These are phyloP conservation scores for Lentinula raphanica DNA, from an alignment of 768 basidiomycete species.

Conservation along the genomic window DNA sequence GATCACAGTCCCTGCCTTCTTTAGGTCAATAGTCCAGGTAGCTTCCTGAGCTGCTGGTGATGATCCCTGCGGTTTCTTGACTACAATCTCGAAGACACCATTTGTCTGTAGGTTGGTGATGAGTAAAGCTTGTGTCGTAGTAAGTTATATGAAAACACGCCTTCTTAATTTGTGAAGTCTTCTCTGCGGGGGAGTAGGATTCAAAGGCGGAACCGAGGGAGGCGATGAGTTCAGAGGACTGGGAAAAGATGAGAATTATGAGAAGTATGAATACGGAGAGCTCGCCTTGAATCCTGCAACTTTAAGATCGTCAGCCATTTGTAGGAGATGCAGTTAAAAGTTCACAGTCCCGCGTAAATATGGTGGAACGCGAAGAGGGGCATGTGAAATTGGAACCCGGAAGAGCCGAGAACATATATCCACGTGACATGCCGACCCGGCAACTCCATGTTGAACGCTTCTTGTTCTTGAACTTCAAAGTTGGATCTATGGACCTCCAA, in stretches of 20 bases:
- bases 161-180: constrained; percentile 70
- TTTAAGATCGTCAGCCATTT: constrained; percentile 48
- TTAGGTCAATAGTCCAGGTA: constrained; percentile 90
- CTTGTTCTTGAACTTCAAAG: not conserved
- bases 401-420: not conserved
- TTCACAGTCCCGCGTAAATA: not conserved
- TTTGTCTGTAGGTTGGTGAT: constrained; percentile 50
- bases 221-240: constrained; percentile 68
- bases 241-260: not conserved
- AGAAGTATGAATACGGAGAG: not conserved
- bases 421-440: not conserved
- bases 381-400: not conserved
- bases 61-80: constrained; percentile 62
- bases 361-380: not conserved
- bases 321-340: not conserved
- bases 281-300: constrained; percentile 68
- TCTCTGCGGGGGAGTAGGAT: constrained; percentile 54
- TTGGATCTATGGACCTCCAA: not conserved
- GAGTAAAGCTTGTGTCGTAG: not conserved
- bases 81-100: constrained; percentile 81
- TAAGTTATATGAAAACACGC: constrained; percentile 26
- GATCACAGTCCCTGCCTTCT: constrained; percentile 74
- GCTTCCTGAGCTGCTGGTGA: constrained; percentile 40
- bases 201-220: constrained; percentile 48
- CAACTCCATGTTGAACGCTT: not conserved